phyloP scores from a whole-genome alignment of 371 early-diverging fungal genomes.

The Fennellomyces sp. region DNA sequence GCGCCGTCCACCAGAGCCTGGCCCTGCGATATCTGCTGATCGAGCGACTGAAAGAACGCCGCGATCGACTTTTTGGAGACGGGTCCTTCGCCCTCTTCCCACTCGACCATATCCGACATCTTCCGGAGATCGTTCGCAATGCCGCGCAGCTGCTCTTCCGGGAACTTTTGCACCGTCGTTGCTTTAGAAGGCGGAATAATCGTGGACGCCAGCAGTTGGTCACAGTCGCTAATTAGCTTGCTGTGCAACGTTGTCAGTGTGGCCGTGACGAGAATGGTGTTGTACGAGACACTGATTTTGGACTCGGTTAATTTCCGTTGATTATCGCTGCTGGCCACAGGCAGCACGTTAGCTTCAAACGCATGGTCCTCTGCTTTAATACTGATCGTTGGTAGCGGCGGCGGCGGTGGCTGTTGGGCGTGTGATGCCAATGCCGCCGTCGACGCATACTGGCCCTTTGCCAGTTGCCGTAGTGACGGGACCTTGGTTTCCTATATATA shows the following conservation, averaged over 20 bases:
- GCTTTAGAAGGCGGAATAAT: constrained; percentile 9
- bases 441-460: constrained; percentile 20
- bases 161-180: constrained; percentile 15
- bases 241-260: constrained; percentile 48
- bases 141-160: constrained; percentile 25
- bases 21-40: constrained; percentile 13
- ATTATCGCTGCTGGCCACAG: background rate
- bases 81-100: constrained; percentile 22
- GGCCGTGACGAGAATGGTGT: constrained; percentile 35
- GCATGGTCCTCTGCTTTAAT: background rate
- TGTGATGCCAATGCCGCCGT: constrained; percentile 5
- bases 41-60: constrained; percentile 8
- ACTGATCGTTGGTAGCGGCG: constrained; percentile 7
- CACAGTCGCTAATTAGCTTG: constrained; percentile 41
- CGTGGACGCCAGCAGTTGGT: constrained; percentile 25
- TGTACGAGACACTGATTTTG: constrained; percentile 5
- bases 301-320: constrained; percentile 4
- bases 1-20: background rate
- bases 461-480: constrained; percentile 33
- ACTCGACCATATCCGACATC: constrained; percentile 52
- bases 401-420: background rate
- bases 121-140: constrained; percentile 37
- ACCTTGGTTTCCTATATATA: constrained; percentile 27
- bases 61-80: constrained; percentile 7
- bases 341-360: background rate